Evolutionary conservation across 192 early-diverging fungal genomes (phyloP), one percentile per base, ranked within the genome.

Genomic region (Podila epicladia): DNA sequence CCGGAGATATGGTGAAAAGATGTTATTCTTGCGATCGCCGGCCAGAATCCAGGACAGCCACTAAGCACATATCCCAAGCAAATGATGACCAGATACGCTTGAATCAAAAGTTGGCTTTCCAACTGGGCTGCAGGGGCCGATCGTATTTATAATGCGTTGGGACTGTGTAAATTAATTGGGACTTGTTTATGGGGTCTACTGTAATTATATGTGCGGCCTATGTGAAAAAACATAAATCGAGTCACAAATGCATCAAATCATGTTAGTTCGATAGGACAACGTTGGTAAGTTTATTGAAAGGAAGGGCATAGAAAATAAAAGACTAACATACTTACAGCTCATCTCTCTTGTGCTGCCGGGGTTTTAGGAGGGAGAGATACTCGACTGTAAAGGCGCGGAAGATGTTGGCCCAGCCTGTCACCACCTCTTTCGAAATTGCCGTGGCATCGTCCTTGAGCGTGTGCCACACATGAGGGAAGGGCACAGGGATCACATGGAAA

Each of bases 401-500:
- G 35, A 97, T 89, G 8, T 92, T 74, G 37, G 91, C 90, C 78
- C 94, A 89, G 70, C 96, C 95, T n/a, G 87, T 80, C 7, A 95
- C 88, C 6, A 87, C 86, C 17, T 84, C 82, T 8, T 82, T 71
- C 61, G 91, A 88, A 6, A 98, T 82, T 11, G 90, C 91, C 24
- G 86, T 79, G 15, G 89, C 92, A 71, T 95, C 89, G 80, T 99
- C 97, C 67, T 38, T 48, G 3, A 86, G 51, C 0, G 73, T 95
- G 71, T 99, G 97, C 97, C 97, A 99, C 2, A 92, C 93, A 24
- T 57, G 58, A 19, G 97, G 97, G 82, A 99, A 99, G 19, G 93
- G 94, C 22, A 74, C 67, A 7, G 97, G 89, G 62, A 99, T 99
- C 32, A 95, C 65, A 74, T 99, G 97, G 22, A 97, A 85, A 55